A percentile compares a stretch with the other conserved stretches of the same genome.
Evolutionary conservation across 148 eudicot genomes (phyloP).

Genomic region (Vaccinium macrocarpon): DNA sequence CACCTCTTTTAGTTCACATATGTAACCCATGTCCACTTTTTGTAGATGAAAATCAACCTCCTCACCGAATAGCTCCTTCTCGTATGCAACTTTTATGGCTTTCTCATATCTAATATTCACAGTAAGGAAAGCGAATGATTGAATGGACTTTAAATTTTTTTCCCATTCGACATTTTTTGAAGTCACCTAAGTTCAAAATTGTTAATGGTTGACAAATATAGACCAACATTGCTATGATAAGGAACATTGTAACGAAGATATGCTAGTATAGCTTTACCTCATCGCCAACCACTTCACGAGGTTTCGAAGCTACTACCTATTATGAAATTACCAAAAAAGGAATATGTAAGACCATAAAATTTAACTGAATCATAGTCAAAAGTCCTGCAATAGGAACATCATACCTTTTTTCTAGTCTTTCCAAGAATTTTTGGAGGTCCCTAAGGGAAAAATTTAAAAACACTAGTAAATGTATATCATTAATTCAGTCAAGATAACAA

Average conservation of each 20-base stretch:
- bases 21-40: no score
- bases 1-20: no score
- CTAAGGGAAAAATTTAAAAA: no score
- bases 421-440: no score
- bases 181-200: not conserved
- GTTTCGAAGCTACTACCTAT: no score
- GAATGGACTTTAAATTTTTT: no score
- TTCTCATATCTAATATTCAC: no score
- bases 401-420: not conserved
- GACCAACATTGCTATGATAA: not conserved
- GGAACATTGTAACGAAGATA: not conserved
- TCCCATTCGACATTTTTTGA: not conserved
- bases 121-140: not conserved
- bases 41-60: not conserved
- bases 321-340: not conserved
- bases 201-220: not conserved
- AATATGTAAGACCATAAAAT: not conserved
- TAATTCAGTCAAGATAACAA: not conserved
- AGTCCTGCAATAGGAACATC: not conserved
- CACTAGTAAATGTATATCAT: no score
- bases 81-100: not conserved
- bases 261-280: no score
- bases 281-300: no score
- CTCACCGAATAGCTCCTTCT: not conserved
- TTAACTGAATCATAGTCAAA: not conserved